phyloP scores from a whole-genome alignment of 148 eudicot genomes.

The Nepenthes gracilis region DNA sequence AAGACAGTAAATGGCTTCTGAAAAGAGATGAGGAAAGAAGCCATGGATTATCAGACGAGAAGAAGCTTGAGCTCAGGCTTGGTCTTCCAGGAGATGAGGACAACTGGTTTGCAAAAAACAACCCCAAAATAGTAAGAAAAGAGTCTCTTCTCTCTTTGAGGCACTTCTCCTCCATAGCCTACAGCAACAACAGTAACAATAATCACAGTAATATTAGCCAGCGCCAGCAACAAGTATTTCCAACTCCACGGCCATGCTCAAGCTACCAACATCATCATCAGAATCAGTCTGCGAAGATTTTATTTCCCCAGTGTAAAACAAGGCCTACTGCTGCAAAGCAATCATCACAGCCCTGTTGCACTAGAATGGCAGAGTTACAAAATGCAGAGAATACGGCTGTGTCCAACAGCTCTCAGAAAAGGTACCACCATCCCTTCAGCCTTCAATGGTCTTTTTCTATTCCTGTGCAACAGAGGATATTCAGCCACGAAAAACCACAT shows the following conservation, averaged over 20 bases:
- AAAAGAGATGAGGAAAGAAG: conserved; percentile 6
- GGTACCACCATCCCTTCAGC: conserved; percentile 23
- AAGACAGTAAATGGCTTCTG: conserved; percentile 17
- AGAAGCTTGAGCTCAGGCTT: conserved; percentile 63
- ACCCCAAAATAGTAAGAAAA: conserved; percentile 10
- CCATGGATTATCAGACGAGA: conserved; percentile 32
- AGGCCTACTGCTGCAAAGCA: conserved; percentile 16
- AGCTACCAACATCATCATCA: not conserved
- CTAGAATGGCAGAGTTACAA: conserved; percentile 23
- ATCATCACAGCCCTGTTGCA: conserved; percentile 44
- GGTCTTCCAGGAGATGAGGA: conserved; percentile 56
- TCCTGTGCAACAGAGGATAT: not conserved
- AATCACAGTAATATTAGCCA: not conserved
- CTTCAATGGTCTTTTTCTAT: conserved; percentile 5
- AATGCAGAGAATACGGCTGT: conserved; percentile 53
- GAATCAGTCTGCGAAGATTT: conserved; percentile 5
- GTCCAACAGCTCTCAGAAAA: conserved; percentile 74
- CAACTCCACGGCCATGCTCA: no score
- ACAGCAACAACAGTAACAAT: not conserved
- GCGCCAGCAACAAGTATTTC: not conserved
- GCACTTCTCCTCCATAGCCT: conserved; percentile 7
- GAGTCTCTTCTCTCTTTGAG: conserved; percentile 27
- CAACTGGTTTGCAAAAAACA: conserved; percentile 11
- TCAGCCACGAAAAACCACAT: no score
- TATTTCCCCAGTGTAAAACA: conserved; percentile 16